Conservation (phyloP, 2,329 filamentous ascomycete species). For the Sporothrix protearum region DNA sequence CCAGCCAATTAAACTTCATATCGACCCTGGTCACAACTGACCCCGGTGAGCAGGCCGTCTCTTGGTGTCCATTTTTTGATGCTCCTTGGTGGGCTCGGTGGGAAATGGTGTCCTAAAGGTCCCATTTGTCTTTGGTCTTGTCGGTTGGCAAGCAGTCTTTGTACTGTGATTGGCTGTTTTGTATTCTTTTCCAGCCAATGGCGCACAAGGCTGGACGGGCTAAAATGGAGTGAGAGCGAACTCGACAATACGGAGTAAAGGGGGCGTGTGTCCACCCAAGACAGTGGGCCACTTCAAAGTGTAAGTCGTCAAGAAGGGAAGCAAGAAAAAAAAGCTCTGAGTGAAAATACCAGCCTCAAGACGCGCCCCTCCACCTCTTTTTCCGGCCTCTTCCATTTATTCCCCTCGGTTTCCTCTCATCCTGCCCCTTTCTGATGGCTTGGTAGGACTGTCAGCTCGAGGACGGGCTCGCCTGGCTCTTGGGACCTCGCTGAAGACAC, state of each 20-base stretch:
- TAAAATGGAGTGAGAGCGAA: too few species aligned
- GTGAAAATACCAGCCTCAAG: too few species aligned
- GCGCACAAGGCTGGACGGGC: background rate
- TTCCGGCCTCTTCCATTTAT: background rate
- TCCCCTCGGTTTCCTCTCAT: background rate
- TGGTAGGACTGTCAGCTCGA: background rate
- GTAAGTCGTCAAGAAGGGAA: too few species aligned
- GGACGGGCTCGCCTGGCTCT: too few species aligned
- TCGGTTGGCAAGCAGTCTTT: background rate
- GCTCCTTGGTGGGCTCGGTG: too few species aligned
- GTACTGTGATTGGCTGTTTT: conserved; percentile 22
- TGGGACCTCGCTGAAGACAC: background rate
- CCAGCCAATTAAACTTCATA: conserved; percentile 25
- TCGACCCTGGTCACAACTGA: conserved; percentile 23
- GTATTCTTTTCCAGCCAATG: conserved; percentile 23
- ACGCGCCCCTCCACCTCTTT: too few species aligned
- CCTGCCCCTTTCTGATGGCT: background rate
- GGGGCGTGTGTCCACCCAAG: background rate
- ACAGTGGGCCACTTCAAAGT: too few species aligned
- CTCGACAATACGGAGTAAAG: background rate
- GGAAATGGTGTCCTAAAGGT: background rate
- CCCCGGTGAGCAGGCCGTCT: conserved; percentile 21
- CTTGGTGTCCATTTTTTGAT: background rate
- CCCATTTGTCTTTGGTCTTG: conserved; percentile 6
- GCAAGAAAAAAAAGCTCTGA: too few species aligned